Evolutionary conservation across 768 basidiomycete genomes (phyloP), one percentile per base, ranked within the genome.

Genomic region (Sporobolomyces roseus): DNA sequence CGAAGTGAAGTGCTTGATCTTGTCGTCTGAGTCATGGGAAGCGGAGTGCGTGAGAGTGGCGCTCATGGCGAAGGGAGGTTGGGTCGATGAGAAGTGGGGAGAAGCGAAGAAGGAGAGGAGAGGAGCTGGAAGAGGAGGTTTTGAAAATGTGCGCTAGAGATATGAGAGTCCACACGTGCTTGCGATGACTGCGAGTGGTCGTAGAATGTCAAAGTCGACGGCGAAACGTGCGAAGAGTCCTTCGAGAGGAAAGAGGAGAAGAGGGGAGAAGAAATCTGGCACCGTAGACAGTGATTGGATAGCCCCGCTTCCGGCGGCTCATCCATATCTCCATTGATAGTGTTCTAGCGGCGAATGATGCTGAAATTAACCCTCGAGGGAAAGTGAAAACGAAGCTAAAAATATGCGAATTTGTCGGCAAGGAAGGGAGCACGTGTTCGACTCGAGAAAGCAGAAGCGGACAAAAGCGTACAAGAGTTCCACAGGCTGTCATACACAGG

Each of bases 151-250:
- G n/a, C n/a, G n/a, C n/a, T n/a, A n/a, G n/a, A n/a, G n/a, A n/a
- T n/a, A n/a, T n/a, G n/a, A n/a, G n/a, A n/a, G n/a, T n/a, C 10
- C 38, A 17, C 9, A 41, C 10, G 10, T 41, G 9, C 38, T 41
- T 17, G 38, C 9, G 38, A 41, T 17, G 17, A 41, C 9, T 17
- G 38, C 9, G 38, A 41, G 38, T 41, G 17, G 38, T 14, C 21
- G 27, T 27, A 35, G 13, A 14, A 56, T 25, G 12, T 14, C 23
- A 13, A 23, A 32, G 38, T 9, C 30, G 35, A 50, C 17, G 36
- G 55, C 19, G 30, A 38, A 59, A 66, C 65, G 65, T 66, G 51
- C 52, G 58, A 35, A 41, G n/a, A n/a, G 4, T 13, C n/a, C n/a
- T n/a, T 54, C 16, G 63, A 8, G 16, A n/a, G 36, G 30, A 32